Evolutionary conservation across 2,329 filamentous ascomycete genomes (phyloP), one percentile per base, ranked within the genome.

Genomic region (Phialocephala sp.): DNA sequence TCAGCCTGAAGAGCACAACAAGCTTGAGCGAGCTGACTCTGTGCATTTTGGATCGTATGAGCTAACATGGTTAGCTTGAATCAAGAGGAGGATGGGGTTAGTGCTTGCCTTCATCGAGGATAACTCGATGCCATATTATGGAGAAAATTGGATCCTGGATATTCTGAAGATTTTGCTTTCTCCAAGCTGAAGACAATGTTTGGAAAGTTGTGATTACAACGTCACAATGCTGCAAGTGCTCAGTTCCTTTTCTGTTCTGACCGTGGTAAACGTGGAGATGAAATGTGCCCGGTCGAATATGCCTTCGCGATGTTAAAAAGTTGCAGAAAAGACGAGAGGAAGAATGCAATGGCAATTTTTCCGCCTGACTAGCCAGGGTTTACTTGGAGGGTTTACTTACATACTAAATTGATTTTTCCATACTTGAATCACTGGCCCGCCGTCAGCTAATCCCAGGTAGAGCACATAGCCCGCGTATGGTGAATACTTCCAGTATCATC

Each of bases 161-260:
- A 45, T 27, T 6, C 6, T 41, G 3, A 5, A 35, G n/a, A 20
- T 27, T 47, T 60, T 60, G 66, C 18, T 62, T 60, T 0, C 77
- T 71, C 8, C 79, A 73, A n/a, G n/a, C n/a, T n/a, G n/a, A n/a
- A n/a, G n/a, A n/a, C 0, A 84, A 71, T 0, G 81, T 84, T 27
- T 80, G 77, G 64, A 84, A 85, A 0, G 82, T 84, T 2, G 83
- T 82, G 2, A 84, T 68, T 15, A 84, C 78, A 9, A 84, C 74
- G 60, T 82, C 79, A 2, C 73, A 67, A 2, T 59, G n/a, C 41
- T 5, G 20, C 60, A 0, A 66, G 22, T 6, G 24, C n/a, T 12
- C 54, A 39, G 4, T 37, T 24, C n/a, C n/a, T n/a, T n/a, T n/a
- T n/a, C n/a, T n/a, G n/a, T n/a, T n/a, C n/a, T n/a, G n/a, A n/a